Evolutionary conservation across 202 grass and related monocot genomes (phyloP), one percentile per base, ranked within the genome.

Genomic region (Musa balbisiana): DNA sequence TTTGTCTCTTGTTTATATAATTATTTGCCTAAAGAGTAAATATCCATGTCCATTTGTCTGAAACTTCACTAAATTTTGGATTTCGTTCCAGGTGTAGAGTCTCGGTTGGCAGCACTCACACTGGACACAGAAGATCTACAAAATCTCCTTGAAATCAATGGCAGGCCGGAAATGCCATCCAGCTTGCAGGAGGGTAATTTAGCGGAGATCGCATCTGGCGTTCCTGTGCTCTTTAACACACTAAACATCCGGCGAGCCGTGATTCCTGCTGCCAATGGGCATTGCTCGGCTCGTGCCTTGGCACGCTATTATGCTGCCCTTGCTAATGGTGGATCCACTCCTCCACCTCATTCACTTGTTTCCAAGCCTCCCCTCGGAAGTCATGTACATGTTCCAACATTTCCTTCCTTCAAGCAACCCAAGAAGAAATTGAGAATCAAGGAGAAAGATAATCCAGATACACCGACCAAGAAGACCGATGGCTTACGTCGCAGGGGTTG

Each of bases 261-360:
- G 64, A 82, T 97, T 76, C 94, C 94, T 9, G 94, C 90, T 26
- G 93, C 90, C 24, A 97, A 97, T 10, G 88, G 93, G 9, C 93
- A 97, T 79, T 91, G 91, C 72, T 97, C 93, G 0, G 93, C 90
- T 26, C 93, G 93, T 2, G 93, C 93, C 0, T 84, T 97, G 0
- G 93, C 93, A 22, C 86, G 93, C 53, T 97, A 97, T 71, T 97
- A 97, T 12, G 93, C 88, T 0, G 78, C 88, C 2, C 84, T 97
- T 2, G 84, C 76, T 26, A 73, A 64, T 0, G 85, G 84, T 1
- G 94, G 94, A 51, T 22, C 65, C 17, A 54, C 93, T 63, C 94
- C 94, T 78, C 93, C 83, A 2, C 84, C 86, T 6, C 94, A 97
- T 71, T 86, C 88, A 53, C 10, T 76, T 15, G 0, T 29, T 53